These are phyloP conservation scores for Neurospora intermedia DNA, from an alignment of 495 filamentous ascomycete genomes.

Conservation along the genomic window DNA sequence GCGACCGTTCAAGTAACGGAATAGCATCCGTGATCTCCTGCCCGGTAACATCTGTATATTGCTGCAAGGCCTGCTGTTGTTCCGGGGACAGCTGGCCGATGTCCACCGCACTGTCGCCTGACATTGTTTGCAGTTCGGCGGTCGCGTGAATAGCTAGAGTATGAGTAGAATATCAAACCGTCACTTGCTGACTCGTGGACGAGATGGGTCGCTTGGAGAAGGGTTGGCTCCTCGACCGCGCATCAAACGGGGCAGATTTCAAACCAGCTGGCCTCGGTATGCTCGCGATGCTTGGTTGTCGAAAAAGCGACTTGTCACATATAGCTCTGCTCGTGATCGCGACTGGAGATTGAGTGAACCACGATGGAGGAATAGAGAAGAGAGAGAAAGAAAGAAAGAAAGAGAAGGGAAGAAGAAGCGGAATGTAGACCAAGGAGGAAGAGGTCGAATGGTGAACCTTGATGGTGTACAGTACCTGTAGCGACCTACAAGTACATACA, in stretches of 20 bases:
- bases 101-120: slow-evolving; percentile 40
- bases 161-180: not conserved
- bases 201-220: not conserved
- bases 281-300: not conserved
- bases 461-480: not conserved
- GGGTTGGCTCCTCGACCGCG: not conserved
- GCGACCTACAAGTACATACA: not conserved
- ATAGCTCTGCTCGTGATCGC: not conserved
- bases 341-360: not conserved
- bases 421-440: not conserved
- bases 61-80: slow-evolving; percentile 74
- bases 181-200: not conserved
- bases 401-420: not conserved
- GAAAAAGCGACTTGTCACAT: not conserved
- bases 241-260: not conserved
- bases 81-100: slow-evolving; percentile 56
- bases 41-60: slow-evolving; percentile 79
- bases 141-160: not conserved
- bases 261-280: not conserved
- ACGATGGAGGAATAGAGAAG: not conserved
- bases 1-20: slow-evolving; percentile 66
- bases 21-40: slow-evolving; percentile 71
- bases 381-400: not conserved
- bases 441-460: not conserved
- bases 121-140: slow-evolving; percentile 14